These are phyloP conservation scores for Fusarium gaditjirri DNA, from an alignment of 2,329 filamentous ascomycete species.

Conservation along the genomic window DNA sequence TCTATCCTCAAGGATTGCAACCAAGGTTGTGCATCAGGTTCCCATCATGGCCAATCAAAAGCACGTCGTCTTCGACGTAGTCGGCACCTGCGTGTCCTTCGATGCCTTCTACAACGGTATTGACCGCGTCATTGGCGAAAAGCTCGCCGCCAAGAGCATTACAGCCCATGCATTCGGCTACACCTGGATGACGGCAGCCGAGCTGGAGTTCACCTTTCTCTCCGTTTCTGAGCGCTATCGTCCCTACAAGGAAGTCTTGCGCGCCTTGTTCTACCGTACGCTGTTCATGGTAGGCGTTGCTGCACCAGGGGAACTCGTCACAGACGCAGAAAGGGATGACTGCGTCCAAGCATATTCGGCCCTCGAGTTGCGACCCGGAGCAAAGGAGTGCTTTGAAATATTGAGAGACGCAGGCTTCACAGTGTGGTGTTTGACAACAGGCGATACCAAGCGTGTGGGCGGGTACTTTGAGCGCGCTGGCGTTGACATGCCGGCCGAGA, in stretches of 20 bases:
- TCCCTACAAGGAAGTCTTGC: constrained; percentile 47
- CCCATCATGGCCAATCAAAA: constrained; percentile 2
- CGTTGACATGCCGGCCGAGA: constrained; percentile 61
- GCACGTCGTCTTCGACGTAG: constrained; percentile 2
- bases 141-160: not conserved
- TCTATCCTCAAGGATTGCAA: not conserved
- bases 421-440: constrained; percentile 65
- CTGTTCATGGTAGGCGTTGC: constrained; percentile 45
- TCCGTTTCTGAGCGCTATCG: constrained; percentile 6
- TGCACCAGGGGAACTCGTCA: constrained; percentile 47
- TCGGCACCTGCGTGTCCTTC: constrained; percentile 1
- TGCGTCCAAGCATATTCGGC: constrained; percentile 1
- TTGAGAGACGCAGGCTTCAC: constrained; percentile 47
- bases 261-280: not conserved
- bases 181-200: constrained; percentile 7
- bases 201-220: constrained; percentile 7
- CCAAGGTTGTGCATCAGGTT: not conserved
- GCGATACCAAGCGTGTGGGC: constrained; percentile 59
- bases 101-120: constrained; percentile 1
- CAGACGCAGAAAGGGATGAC: not conserved
- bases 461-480: constrained; percentile 63
- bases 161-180: constrained; percentile 8
- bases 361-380: not conserved
- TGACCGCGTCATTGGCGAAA: not conserved
- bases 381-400: not conserved